A percentile compares a stretch with the other conserved stretches of the same genome.
These are phyloP conservation scores for Hypoxylon sp. DNA, from an alignment of 2,329 filamentous ascomycete genomes.

Conservation along the genomic window DNA sequence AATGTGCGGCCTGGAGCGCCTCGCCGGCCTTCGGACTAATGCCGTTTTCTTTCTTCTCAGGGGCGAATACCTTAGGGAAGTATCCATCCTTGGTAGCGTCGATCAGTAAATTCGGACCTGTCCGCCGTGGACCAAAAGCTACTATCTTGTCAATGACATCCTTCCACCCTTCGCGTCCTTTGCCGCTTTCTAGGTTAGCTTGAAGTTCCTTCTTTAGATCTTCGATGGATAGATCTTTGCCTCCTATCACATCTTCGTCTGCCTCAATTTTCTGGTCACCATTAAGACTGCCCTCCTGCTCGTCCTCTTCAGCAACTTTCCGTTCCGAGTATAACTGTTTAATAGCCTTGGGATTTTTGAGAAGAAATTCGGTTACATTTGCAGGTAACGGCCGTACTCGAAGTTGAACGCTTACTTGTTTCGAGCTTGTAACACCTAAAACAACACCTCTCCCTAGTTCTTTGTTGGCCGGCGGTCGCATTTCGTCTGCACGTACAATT, in stretches of 20 bases:
- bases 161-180: conserved; percentile 83
- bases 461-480: conserved; percentile 89
- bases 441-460: conserved; percentile 88
- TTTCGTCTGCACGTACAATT: conserved; percentile 88
- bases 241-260: conserved; percentile 72
- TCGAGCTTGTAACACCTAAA: conserved; percentile 82
- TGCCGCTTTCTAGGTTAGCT: conserved; percentile 77
- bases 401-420: conserved; percentile 84
- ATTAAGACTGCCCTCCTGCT: conserved; percentile 53
- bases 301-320: conserved; percentile 63
- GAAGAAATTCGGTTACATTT: conserved; percentile 86
- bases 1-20: conserved; percentile 73
- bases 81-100: conserved; percentile 82
- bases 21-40: conserved; percentile 62
- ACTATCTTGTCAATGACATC: conserved; percentile 83
- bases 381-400: conserved; percentile 83
- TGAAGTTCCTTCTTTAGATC: conserved; percentile 85
- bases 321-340: conserved; percentile 83
- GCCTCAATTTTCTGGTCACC: conserved; percentile 60
- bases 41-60: conserved; percentile 53
- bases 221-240: conserved; percentile 75
- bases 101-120: conserved; percentile 90
- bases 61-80: conserved; percentile 76
- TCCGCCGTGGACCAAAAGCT: conserved; percentile 89
- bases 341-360: conserved; percentile 84